Evolutionary conservation across 306 rosid species (phyloP).

Genomic region (Quercus berberidifolia): DNA sequence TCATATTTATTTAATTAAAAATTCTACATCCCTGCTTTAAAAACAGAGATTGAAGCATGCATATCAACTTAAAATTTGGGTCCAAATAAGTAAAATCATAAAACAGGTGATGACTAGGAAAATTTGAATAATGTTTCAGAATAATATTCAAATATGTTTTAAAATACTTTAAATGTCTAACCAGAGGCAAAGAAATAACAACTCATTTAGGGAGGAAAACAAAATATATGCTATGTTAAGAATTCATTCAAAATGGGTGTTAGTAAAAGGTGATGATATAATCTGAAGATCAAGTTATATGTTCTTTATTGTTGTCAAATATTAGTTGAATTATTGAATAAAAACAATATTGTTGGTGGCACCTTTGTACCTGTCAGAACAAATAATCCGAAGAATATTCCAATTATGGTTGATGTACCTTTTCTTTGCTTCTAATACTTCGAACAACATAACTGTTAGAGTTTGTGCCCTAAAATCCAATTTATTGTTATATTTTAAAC

Average conservation of each 20-base stretch:
- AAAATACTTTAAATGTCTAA: not conserved
- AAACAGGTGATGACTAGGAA: not conserved
- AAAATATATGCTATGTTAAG: not conserved
- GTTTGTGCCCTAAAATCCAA: too few species aligned
- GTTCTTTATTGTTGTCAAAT: too few species aligned
- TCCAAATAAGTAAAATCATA: not conserved
- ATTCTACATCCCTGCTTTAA: not conserved
- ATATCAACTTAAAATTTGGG: not conserved
- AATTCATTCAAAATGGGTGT: too few species aligned
- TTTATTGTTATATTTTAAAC: too few species aligned
- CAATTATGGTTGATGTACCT: too few species aligned
- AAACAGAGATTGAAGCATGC: not conserved
- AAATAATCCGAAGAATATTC: not conserved
- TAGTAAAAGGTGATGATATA: too few species aligned
- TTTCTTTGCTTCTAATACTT: too few species aligned
- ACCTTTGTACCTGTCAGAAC: not conserved
- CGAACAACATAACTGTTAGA: too few species aligned
- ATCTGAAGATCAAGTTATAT: too few species aligned
- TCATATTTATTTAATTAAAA: not conserved
- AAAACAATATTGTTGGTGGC: not conserved
- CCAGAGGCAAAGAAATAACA: not conserved
- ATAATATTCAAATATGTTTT: not conserved
- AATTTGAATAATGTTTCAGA: not conserved
- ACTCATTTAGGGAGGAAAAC: not conserved
- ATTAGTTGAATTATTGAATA: not conserved